These are phyloP conservation scores for Pulveroboletus sp. DNA, from an alignment of 768 basidiomycete genomes.

Conservation along the genomic window DNA sequence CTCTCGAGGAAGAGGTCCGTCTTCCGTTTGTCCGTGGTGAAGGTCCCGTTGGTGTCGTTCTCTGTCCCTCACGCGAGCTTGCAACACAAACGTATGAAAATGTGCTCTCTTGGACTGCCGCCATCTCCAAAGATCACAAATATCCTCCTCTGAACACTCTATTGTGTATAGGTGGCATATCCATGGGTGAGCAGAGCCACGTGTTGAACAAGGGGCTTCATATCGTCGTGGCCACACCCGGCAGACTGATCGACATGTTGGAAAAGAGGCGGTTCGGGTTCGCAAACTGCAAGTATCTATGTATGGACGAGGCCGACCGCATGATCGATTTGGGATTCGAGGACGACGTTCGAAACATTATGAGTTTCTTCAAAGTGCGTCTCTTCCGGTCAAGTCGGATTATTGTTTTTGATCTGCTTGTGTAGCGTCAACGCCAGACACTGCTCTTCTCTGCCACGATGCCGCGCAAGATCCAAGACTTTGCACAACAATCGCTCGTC, in stretches of 20 bases:
- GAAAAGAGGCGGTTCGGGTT: constrained; percentile 94
- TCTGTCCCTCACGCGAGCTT: constrained; percentile 96
- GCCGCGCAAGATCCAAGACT: constrained; percentile 99
- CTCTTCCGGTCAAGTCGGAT: background rate
- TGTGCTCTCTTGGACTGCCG: constrained; percentile 78
- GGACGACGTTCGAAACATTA: constrained; percentile 97
- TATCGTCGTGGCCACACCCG: constrained; percentile 95
- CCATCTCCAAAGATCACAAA: constrained; percentile 72
- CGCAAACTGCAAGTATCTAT: constrained; percentile 91
- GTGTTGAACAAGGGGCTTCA: constrained; percentile 89
- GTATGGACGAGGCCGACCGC: constrained; percentile 98
- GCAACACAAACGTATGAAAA: constrained; percentile 98
- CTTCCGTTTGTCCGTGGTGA: constrained; percentile 90
- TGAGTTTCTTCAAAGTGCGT: constrained; percentile 95
- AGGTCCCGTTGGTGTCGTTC: constrained; percentile 94
- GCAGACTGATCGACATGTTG: constrained; percentile 95
- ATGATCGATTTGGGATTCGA: constrained; percentile 99
- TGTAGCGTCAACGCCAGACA: constrained; percentile 91
- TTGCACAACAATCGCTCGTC: constrained; percentile 95
- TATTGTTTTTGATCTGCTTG: constrained; percentile 3
- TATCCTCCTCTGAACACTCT: constrained; percentile 88
- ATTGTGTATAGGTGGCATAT: constrained; percentile 96
- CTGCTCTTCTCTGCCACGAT: constrained; percentile 98
- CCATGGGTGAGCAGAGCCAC: constrained; percentile 96
- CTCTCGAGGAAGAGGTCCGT: constrained; percentile 89